These are phyloP conservation scores for Trichoderma koningiopsis DNA, from an alignment of 2,329 filamentous ascomycete species.

Conservation along the genomic window DNA sequence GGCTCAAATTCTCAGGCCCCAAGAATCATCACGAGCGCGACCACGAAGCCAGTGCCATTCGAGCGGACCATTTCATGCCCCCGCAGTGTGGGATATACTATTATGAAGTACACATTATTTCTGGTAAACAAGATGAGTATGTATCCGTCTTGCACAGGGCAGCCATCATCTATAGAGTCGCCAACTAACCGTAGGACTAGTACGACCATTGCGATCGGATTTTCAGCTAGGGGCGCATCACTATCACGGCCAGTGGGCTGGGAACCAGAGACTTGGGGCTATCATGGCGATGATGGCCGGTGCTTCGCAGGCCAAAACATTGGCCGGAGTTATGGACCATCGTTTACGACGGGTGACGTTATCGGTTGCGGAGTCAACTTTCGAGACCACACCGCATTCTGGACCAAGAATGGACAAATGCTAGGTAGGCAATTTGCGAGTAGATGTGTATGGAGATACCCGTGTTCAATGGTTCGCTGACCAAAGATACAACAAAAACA, in stretches of 20 bases:
- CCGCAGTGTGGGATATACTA: slow-evolving; percentile 92
- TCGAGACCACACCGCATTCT: slow-evolving; percentile 64
- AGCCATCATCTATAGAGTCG: background rate
- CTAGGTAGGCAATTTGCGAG: slow-evolving; percentile 49
- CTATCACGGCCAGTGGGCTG: slow-evolving; percentile 63
- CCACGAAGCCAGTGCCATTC: slow-evolving; percentile 78
- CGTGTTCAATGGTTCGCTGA: background rate
- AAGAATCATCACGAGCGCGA: slow-evolving; percentile 56
- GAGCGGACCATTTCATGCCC: slow-evolving; percentile 85
- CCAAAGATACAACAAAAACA: slow-evolving; percentile 50
- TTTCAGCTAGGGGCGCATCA: slow-evolving; percentile 56
- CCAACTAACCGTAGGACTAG: slow-evolving; percentile 39
- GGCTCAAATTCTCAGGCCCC: slow-evolving; percentile 62
- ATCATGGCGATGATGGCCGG: slow-evolving; percentile 69
- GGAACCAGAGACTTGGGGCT: slow-evolving; percentile 69
- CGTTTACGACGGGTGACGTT: slow-evolving; percentile 58
- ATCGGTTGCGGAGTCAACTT: slow-evolving; percentile 71
- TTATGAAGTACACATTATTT: slow-evolving; percentile 68
- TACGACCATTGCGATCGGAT: slow-evolving; percentile 65
- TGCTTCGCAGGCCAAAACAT: slow-evolving; percentile 59
- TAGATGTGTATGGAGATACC: background rate
- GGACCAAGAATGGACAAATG: slow-evolving; percentile 65
- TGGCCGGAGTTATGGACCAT: slow-evolving; percentile 59
- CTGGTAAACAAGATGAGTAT: slow-evolving; percentile 58
- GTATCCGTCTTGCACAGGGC: slow-evolving; percentile 29